Percentiles rank a stretch among this genome's conserved stretches.
Conservation (phyloP, 805 yeast species). For the Starmerella ratchasimensis region DNA sequence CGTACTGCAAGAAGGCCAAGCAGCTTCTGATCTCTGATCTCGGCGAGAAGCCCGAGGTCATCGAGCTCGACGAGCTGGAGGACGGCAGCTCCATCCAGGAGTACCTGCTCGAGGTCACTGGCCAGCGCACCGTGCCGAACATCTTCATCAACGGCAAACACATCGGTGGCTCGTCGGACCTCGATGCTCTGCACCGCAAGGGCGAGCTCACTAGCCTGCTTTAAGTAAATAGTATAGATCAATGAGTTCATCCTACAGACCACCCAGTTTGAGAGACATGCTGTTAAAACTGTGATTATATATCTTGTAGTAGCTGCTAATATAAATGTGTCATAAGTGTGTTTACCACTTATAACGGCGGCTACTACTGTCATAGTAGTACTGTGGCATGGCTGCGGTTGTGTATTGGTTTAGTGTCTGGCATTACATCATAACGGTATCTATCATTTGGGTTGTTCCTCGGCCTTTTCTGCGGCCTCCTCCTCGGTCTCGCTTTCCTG, state of each 20-base stretch:
- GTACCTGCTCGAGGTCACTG: constrained; percentile 62
- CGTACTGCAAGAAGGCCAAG: constrained; percentile 40
- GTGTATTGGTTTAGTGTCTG: not conserved
- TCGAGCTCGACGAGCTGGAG: constrained; percentile 27
- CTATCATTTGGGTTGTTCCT: constrained; percentile 8
- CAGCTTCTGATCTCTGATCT: constrained; percentile 33
- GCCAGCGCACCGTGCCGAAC: constrained; percentile 90
- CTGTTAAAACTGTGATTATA: too few relatives aligned
- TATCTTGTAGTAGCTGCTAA: too few relatives aligned
- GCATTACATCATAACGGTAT: not conserved
- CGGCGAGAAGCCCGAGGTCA: constrained; percentile 23
- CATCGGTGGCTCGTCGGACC: constrained; percentile 88
- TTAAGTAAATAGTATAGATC: too few relatives aligned
- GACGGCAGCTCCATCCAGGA: constrained; percentile 75
- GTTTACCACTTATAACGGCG: too few relatives aligned
- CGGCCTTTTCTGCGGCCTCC: not conserved
- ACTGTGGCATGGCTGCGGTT: too few relatives aligned
- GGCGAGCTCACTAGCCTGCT: constrained; percentile 42
- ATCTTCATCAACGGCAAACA: constrained; percentile 82
- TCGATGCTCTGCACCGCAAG: constrained; percentile 52
- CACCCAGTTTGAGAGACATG: too few relatives aligned
- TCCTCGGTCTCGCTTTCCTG: constrained; percentile 42
- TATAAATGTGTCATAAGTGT: too few relatives aligned
- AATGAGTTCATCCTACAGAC: too few relatives aligned
- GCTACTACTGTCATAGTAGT: too few relatives aligned